phyloP scores from a whole-genome alignment of 805 yeast genomes.

The Nakazawaea peltata region DNA sequence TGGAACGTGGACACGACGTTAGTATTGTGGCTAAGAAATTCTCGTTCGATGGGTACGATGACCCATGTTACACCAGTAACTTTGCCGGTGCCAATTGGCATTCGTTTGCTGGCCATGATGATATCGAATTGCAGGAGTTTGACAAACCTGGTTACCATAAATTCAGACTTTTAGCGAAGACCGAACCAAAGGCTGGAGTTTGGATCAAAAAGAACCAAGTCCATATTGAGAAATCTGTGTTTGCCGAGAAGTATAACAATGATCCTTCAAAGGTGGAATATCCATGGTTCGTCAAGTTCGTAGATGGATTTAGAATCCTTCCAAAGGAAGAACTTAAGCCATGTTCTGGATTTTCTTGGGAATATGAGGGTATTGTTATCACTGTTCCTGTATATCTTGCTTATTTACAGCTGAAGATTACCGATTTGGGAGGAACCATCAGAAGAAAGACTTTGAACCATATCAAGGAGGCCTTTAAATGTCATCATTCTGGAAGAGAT shows the following conservation, averaged over 20 bases:
- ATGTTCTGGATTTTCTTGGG: slow-evolving; percentile 29
- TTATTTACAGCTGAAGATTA: slow-evolving; percentile 39
- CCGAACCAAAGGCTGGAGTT: slow-evolving; percentile 32
- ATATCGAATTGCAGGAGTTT: slow-evolving; percentile 20
- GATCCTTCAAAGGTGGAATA: slow-evolving; percentile 13
- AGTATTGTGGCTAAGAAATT: slow-evolving; percentile 39
- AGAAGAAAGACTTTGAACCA: slow-evolving; percentile 31
- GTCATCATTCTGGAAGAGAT: slow-evolving; percentile 27
- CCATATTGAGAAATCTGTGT: slow-evolving; percentile 16
- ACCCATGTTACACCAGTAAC: slow-evolving; percentile 43
- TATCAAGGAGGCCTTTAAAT: slow-evolving; percentile 39
- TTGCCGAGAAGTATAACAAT: slow-evolving; percentile 17
- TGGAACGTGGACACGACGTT: slow-evolving; percentile 31
- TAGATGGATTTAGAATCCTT: slow-evolving; percentile 25
- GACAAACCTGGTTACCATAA: slow-evolving; percentile 43
- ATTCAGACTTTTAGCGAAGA: slow-evolving; percentile 31
- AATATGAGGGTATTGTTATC: slow-evolving; percentile 48
- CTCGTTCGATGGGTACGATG: slow-evolving; percentile 20
- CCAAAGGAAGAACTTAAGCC: slow-evolving; percentile 23
- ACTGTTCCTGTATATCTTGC: slow-evolving; percentile 49
- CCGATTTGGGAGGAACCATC: slow-evolving; percentile 37
- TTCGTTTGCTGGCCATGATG: slow-evolving; percentile 44
- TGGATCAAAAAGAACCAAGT: slow-evolving; percentile 17
- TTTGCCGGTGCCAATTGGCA: slow-evolving; percentile 71
- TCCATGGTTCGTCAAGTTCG: slow-evolving; percentile 32